These are phyloP conservation scores for Henningerozyma blattae DNA, from an alignment of 805 yeast species.

Conservation along the genomic window DNA sequence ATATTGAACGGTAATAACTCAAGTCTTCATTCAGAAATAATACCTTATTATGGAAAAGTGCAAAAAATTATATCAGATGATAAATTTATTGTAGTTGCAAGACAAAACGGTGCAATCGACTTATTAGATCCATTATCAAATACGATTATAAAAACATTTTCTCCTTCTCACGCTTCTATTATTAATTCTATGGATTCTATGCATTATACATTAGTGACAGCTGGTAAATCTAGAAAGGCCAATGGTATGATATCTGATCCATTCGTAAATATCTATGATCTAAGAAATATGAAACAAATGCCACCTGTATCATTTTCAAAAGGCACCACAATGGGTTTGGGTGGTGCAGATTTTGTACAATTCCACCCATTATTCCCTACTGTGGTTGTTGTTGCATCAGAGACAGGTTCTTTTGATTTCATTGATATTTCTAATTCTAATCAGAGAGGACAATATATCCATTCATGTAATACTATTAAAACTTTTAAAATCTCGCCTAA, in stretches of 20 bases:
- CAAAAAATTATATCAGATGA: slow-evolving; percentile 37
- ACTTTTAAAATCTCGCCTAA: slow-evolving; percentile 30
- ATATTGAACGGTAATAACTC: not conserved
- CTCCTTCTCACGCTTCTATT: slow-evolving; percentile 43
- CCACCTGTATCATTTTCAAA: slow-evolving; percentile 77
- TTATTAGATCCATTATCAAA: slow-evolving; percentile 45
- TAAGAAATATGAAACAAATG: slow-evolving; percentile 55
- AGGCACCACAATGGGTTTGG: slow-evolving; percentile 29
- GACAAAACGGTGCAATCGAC: slow-evolving; percentile 48
- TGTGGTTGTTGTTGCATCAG: slow-evolving; percentile 61
- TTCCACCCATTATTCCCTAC: slow-evolving; percentile 82
- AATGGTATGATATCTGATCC: slow-evolving; percentile 58
- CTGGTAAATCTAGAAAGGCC: slow-evolving; percentile 65
- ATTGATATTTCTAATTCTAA: slow-evolving; percentile 77
- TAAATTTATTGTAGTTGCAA: slow-evolving; percentile 48
- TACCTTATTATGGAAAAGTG: slow-evolving; percentile 34
- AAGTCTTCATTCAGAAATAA: slow-evolving; percentile 1
- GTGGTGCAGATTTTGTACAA: slow-evolving; percentile 76
- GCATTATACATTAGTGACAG: slow-evolving; percentile 60
- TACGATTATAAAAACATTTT: slow-evolving; percentile 39
- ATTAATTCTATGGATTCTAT: slow-evolving; percentile 53
- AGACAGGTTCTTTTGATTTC: slow-evolving; percentile 72
- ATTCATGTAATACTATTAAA: slow-evolving; percentile 24
- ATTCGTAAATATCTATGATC: slow-evolving; percentile 69
- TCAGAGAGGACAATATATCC: slow-evolving; percentile 23